A percentile compares a stretch with the other conserved stretches of the same genome.
These are phyloP conservation scores for Ceratocystis diversiconidia DNA, from an alignment of 2,329 filamentous ascomycete species.

Conservation along the genomic window DNA sequence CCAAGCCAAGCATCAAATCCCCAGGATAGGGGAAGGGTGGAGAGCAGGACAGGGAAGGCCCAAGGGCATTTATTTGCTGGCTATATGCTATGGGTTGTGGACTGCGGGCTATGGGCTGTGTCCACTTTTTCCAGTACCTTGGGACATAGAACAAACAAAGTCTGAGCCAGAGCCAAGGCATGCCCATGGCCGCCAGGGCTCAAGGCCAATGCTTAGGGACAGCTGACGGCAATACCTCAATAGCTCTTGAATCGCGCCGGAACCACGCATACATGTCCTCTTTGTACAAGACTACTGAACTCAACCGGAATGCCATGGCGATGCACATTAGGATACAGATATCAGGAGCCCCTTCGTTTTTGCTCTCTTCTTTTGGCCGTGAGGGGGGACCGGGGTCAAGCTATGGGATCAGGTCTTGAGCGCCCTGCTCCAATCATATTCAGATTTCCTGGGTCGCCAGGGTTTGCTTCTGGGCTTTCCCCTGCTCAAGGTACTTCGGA, in stretches of 20 bases:
- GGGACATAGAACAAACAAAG: background rate
- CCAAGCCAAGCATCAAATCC: background rate
- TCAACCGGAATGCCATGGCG: too few species aligned
- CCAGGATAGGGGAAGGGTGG: background rate
- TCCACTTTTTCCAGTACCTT: background rate
- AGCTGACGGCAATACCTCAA: too few species aligned
- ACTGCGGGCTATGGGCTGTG: background rate
- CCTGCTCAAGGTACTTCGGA: background rate
- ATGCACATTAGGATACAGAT: too few species aligned
- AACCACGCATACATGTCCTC: too few species aligned
- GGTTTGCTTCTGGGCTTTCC: background rate
- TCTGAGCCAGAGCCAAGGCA: background rate
- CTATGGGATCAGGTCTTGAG: too few species aligned
- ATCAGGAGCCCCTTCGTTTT: too few species aligned
- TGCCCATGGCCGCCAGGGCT: too few species aligned
- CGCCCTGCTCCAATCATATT: background rate
- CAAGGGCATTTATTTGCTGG: background rate
- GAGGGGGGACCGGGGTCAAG: too few species aligned
- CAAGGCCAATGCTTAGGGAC: background rate
- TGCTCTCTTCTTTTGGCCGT: too few species aligned
- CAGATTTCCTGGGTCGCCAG: background rate
- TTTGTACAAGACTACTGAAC: too few species aligned
- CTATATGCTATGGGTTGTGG: background rate
- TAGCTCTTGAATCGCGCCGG: too few species aligned
- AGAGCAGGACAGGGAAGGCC: background rate